A percentile compares a stretch with the other conserved stretches of the same genome.
Conservation (phyloP, 129 eudicot genomes). For the Oenanthe sinensis region DNA sequence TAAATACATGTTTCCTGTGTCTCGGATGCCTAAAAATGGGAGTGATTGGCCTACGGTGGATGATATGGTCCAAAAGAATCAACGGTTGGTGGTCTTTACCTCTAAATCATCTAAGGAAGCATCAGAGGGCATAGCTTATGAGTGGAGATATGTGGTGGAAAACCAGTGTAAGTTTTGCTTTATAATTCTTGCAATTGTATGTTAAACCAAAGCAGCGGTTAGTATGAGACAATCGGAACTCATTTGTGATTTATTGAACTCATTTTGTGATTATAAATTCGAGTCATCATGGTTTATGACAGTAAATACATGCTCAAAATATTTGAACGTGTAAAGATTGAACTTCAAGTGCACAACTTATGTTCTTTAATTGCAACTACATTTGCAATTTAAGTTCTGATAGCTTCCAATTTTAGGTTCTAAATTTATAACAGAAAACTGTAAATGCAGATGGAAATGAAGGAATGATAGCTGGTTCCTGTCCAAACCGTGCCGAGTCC, state of each 20-base stretch:
- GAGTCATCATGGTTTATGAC: not conserved
- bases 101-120: constrained; percentile 62
- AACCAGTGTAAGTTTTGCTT: constrained; percentile 61
- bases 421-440: not conserved
- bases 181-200: not conserved
- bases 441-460: constrained; percentile 61
- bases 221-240: not conserved
- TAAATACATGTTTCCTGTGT: constrained; percentile 60
- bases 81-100: constrained; percentile 75
- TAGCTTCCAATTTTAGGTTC: not conserved
- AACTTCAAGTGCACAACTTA: not conserved
- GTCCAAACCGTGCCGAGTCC: constrained; percentile 83
- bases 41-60: constrained; percentile 88
- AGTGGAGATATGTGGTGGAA: constrained; percentile 86
- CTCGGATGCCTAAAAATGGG: constrained; percentile 80
- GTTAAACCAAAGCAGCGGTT: not conserved
- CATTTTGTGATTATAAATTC: not conserved
- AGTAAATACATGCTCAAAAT: not conserved
- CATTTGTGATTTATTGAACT: not conserved
- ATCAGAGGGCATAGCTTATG: constrained; percentile 73
- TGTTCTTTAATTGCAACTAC: too few relatives aligned
- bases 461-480: constrained; percentile 62
- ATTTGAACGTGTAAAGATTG: not conserved
- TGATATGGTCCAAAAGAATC: constrained; percentile 74
- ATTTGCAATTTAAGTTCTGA: not conserved